Conservation (phyloP, 768 basidiomycete species). For the Rhodosporidiobolus sp. region DNA sequence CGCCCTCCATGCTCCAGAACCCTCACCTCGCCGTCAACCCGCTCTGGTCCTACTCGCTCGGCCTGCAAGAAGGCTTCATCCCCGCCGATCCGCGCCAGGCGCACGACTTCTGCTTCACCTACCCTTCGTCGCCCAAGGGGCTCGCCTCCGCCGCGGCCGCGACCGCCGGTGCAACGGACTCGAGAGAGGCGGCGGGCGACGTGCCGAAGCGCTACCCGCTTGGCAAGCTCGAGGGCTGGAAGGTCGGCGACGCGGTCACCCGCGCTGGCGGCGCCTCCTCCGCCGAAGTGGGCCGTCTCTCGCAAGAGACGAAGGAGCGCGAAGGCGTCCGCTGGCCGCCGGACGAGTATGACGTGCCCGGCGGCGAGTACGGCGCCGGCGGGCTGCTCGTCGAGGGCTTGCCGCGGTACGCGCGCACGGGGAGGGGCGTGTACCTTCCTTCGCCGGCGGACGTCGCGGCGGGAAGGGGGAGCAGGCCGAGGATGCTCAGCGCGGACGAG, state of each 20-base stretch:
- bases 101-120: constrained; percentile 60
- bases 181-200: background rate
- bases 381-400: background rate
- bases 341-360: background rate
- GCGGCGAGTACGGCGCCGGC: background rate
- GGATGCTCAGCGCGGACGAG: background rate
- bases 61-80: constrained; percentile 86
- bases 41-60: constrained; percentile 88
- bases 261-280: background rate
- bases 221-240: background rate
- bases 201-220: background rate
- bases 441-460: background rate
- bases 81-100: constrained; percentile 78
- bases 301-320: background rate
- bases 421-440: background rate
- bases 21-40: constrained; percentile 24
- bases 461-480: background rate
- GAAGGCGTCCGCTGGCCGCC: background rate
- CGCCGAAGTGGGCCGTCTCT: background rate
- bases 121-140: background rate
- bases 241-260: background rate
- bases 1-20: constrained; percentile 9
- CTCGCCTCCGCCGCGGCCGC: background rate
- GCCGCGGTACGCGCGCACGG: background rate
- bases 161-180: too few relatives aligned